Evolutionary conservation across 176 grass and related monocot species (phyloP).

Genomic region (Aegilops longissima): DNA sequence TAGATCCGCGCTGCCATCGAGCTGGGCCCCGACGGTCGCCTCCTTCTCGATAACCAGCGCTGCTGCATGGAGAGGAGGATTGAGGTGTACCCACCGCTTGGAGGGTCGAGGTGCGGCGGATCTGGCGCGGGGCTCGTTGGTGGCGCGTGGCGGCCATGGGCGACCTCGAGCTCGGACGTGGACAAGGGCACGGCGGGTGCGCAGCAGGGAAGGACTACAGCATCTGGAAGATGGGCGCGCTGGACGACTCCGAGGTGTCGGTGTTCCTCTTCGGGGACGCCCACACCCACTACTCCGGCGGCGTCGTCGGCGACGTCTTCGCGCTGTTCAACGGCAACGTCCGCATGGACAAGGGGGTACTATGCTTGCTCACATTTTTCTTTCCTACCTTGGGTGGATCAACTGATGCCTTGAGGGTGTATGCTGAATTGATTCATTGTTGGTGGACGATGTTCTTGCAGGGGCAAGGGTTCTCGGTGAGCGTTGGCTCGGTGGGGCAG

Average conservation of each 20-base stretch:
- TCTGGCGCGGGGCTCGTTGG: too few relatives aligned
- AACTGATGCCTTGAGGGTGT: neutral
- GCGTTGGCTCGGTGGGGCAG: slow-evolving; percentile 64
- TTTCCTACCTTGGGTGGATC: neutral
- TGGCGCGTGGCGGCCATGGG: too few relatives aligned
- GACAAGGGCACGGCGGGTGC: slow-evolving; percentile 64
- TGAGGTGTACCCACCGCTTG: too few relatives aligned
- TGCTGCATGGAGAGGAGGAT: too few relatives aligned
- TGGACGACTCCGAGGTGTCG: slow-evolving; percentile 66
- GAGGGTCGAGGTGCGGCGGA: too few relatives aligned
- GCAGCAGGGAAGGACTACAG: slow-evolving; percentile 66
- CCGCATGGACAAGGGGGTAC: slow-evolving; percentile 75
- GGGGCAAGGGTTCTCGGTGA: slow-evolving; percentile 81
- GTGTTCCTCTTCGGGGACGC: slow-evolving; percentile 85
- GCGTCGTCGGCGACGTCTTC: slow-evolving; percentile 58
- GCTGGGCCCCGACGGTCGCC: too few relatives aligned
- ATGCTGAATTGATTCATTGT: slow-evolving; percentile 1
- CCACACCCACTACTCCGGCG: slow-evolving; percentile 63
- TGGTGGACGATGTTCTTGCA: slow-evolving; percentile 33
- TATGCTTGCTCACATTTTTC: neutral
- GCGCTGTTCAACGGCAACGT: slow-evolving; percentile 77
- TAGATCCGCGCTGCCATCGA: too few relatives aligned
- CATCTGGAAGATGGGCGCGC: slow-evolving; percentile 80
- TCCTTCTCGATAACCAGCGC: too few relatives aligned
- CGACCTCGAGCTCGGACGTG: neutral